Conservation (phyloP, 179 eudicot species). For the Silene vulgaris region DNA sequence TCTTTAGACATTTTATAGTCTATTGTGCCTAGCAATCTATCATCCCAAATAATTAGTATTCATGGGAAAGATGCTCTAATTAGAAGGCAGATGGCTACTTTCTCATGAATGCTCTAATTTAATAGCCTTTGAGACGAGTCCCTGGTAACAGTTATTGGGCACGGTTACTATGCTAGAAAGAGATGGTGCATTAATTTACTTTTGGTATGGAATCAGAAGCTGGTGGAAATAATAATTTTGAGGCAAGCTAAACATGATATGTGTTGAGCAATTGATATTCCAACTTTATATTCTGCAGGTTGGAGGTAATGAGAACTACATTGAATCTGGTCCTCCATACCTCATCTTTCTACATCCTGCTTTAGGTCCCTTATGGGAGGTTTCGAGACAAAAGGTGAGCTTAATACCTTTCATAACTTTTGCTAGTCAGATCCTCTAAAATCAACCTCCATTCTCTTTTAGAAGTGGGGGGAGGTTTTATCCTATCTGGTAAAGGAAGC, state of each 20-base stretch:
- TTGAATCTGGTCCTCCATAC: constrained; percentile 80
- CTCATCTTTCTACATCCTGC: constrained; percentile 92
- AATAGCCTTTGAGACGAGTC: not conserved
- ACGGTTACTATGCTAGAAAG: constrained; percentile 1
- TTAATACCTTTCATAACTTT: constrained; percentile 8
- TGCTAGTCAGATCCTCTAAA: not conserved
- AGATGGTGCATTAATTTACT: not conserved
- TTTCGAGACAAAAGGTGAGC: constrained; percentile 79
- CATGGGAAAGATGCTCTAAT: constrained; percentile 4
- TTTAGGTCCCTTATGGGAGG: constrained; percentile 94
- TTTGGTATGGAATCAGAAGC: not conserved
- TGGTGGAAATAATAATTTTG: not conserved
- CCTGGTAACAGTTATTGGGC: not conserved
- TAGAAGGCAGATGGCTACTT: not conserved
- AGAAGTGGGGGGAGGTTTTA: not conserved
- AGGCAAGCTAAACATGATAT: not conserved
- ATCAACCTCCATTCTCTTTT: constrained; percentile 7
- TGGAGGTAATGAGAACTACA: constrained; percentile 63
- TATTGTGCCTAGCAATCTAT: constrained; percentile 8
- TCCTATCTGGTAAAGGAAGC: not conserved
- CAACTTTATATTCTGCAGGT: constrained; percentile 42
- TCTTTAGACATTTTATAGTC: not conserved
- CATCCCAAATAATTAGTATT: not conserved
- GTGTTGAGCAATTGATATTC: constrained; percentile 11
- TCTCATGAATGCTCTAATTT: constrained; percentile 1